Conservation (phyloP, 768 basidiomycete species). For the Suillus weaverae region DNA sequence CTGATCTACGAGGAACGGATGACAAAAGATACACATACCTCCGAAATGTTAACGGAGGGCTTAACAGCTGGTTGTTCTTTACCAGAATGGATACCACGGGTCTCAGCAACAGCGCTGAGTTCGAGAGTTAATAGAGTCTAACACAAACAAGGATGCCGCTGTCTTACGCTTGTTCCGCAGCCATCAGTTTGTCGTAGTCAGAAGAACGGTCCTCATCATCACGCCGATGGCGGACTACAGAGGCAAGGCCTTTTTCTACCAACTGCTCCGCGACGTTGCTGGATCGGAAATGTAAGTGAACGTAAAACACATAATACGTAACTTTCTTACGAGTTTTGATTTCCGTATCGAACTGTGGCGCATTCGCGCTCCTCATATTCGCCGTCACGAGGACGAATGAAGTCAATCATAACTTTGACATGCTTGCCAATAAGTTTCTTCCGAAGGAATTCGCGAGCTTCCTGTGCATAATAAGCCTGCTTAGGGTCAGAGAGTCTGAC, state of each 20-base stretch:
- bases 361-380: conserved; percentile 94
- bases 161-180: conserved; percentile 87
- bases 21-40: conserved; percentile 47
- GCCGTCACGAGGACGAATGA: conserved; percentile 87
- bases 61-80: conserved; percentile 83
- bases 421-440: conserved; percentile 91
- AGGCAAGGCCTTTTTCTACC: conserved; percentile 90
- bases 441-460: conserved; percentile 90
- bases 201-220: conserved; percentile 96
- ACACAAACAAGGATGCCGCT: not conserved
- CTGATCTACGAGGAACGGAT: not conserved
- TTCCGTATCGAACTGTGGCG: conserved; percentile 84
- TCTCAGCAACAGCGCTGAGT: conserved; percentile 71
- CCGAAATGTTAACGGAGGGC: conserved; percentile 87
- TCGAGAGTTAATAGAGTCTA: conserved; percentile 10
- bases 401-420: conserved; percentile 84
- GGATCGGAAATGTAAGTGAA: conserved; percentile 10
- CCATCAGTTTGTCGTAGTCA: conserved; percentile 94
- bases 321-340: conserved; percentile 66
- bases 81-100: conserved; percentile 86
- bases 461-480: conserved; percentile 84
- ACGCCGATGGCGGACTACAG: conserved; percentile 86
- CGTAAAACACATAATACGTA: not conserved
- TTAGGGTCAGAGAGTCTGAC: conserved; percentile 79
- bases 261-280: conserved; percentile 93